Base-by-base conservation (phyloP, 2,329 filamentous ascomycete genomes). In the Venturia effusa region DNA sequence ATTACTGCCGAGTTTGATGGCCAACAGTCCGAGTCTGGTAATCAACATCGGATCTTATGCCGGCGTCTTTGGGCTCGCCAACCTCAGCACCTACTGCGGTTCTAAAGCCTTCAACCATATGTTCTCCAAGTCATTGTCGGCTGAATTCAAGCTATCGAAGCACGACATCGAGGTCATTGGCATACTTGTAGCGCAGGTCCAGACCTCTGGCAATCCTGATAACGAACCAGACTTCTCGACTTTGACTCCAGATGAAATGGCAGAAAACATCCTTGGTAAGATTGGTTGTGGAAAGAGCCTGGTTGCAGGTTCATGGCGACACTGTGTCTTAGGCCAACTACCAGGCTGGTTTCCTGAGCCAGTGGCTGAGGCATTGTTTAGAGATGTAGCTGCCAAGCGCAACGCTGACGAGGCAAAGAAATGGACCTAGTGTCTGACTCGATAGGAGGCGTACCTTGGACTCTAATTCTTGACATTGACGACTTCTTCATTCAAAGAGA, bases 1-100 rank as follows among this genome's bases (percentile, higher is more conserved):
- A 0, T 71, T 84, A 2, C 67, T 84, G 0, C 80, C 81, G 0
- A 64, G 74, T 0, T 72, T 85, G 32, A 66, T 70, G 2, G 19
- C 34, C 2, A 30, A 65, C 6, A 19, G 6, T n/a, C 48, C 48
- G 17, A 30, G 24, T 27, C 62, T 59, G 48, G 37, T 63, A 7
- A 63, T 65, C n/a, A 65, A 63, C 41, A 11, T 63, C 3, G 61
- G 61, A 8, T 65, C 64, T 19, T 59, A 59, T n/a, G 63, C 63
- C n/a, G 59, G 43, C 6, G 22, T 43, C 8, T 22, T 43, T 22
- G 22, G 40, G 27, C 17, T 62, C 15, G 54, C 63, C 19, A 55
- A 62, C 24, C 13, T 57, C 43, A 45, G 41, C 27, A 37, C 54
- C 22, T 65, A 65, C 59, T 32, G 22, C 45, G 60, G 41, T 34